These are phyloP conservation scores for Aspergillus aculeatinus DNA, from an alignment of 2,329 filamentous ascomycete genomes.

Conservation along the genomic window DNA sequence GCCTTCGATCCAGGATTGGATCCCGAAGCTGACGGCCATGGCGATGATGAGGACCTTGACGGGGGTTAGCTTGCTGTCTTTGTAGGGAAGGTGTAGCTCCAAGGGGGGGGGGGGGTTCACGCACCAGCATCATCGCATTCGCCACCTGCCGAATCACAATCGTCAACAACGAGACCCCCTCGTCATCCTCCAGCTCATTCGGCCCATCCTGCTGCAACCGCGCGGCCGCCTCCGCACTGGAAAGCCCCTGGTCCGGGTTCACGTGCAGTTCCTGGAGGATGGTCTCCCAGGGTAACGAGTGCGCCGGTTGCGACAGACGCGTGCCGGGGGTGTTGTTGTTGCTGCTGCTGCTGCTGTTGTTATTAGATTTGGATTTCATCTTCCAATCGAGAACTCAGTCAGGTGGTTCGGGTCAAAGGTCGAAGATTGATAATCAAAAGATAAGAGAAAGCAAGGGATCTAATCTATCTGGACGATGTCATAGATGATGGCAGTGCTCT, in stretches of 20 bases:
- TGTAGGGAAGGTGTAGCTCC: fast-evolving
- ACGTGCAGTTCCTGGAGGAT: conserved; percentile 57
- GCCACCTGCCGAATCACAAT: conserved; percentile 66
- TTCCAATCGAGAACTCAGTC: not conserved
- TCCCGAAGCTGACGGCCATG: conserved; percentile 63
- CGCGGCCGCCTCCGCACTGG: conserved; percentile 52
- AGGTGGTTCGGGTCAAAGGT: not conserved
- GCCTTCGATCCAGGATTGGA: conserved; percentile 59
- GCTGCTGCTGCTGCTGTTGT: not conserved
- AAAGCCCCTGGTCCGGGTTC: conserved; percentile 59
- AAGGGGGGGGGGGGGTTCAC: conserved; percentile 18
- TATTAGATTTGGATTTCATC: conserved; percentile 3
- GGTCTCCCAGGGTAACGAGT: conserved; percentile 56
- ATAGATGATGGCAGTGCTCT: not conserved
- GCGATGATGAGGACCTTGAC: conserved; percentile 71
- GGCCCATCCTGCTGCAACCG: conserved; percentile 59
- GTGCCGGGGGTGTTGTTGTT: not conserved
- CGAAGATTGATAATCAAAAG: not conserved
- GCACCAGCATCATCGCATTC: conserved; percentile 68
- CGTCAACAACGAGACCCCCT: conserved; percentile 67
- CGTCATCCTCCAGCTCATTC: conserved; percentile 65
- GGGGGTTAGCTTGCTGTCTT: too few species aligned
- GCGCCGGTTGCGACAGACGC: conserved; percentile 60
- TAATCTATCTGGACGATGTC: not conserved
- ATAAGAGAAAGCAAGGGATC: not conserved